Evolutionary conservation across 768 basidiomycete genomes (phyloP), one percentile per base, ranked within the genome.

Genomic region (Boletus sp.): DNA sequence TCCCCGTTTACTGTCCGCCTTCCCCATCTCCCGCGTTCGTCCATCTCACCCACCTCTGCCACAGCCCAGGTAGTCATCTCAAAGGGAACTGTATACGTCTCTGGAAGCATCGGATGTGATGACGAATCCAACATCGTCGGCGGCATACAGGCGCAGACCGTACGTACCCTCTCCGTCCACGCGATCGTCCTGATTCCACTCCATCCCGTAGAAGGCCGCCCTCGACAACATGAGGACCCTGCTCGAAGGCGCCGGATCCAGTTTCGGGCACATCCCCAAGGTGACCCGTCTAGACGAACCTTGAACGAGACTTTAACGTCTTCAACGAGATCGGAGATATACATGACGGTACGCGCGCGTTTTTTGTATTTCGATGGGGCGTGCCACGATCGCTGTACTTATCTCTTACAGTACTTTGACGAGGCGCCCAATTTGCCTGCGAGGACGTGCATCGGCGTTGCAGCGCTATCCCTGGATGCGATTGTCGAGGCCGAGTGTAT

Each of bases 401-500:
- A 2, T 24, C 24, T 24, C 1, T 24, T 24, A 12, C 5, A 39
- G 83, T 83, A 80, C 63, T 83, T 84, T 56, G 66, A 74, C 20
- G 67, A 67, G 29, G 18, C 1, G 51, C 70, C 71, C 12, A 73
- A 68, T n/a, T 71, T 81, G 57, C 85, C 83, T 14, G 83, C 83
- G 7, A 75, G 84, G 42, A 85, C 84, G 24, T 84, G 83, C 64
- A 68, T 87, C 17, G 83, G 82, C 7, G 84, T 85, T 12, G 77
- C 75, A 3, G 66, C 72, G 8, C 76, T 87, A 37, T 83, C 85
- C 1, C 42, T 80, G 54, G 78, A 79, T 15, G 81, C 80, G 8
- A 78, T 77, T 54, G 76, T 87, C 32, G 85, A 87, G 75, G 79
- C 86, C 35, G 85, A 86, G 58, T 85, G 82, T 61, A 73, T 83